Conservation (phyloP, 179 eudicot species). For the Amaranthus tricolor region DNA sequence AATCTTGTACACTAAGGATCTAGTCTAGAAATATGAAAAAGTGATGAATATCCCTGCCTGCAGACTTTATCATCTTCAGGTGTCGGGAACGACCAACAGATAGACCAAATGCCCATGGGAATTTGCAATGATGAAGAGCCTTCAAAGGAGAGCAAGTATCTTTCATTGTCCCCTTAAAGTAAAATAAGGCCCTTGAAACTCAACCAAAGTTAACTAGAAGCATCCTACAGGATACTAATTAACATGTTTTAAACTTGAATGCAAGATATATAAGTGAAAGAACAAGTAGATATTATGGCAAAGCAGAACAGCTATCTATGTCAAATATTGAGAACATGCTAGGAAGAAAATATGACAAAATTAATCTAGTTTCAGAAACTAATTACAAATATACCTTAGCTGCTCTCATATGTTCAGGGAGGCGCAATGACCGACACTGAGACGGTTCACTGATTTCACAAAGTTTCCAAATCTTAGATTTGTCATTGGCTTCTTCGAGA, state of each 20-base stretch:
- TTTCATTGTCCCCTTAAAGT: neutral
- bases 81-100: neutral
- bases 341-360: neutral
- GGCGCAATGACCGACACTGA: constrained; percentile 75
- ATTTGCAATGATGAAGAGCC: neutral
- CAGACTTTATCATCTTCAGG: neutral
- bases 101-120: neutral
- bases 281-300: neutral
- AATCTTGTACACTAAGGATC: neutral
- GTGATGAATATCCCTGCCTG: neutral
- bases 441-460: constrained; percentile 76
- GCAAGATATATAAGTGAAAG: neutral
- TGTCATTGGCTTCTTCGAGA: constrained; percentile 72
- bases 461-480: constrained; percentile 88
- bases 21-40: neutral
- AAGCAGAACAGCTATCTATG: neutral
- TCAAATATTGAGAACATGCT: neutral
- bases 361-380: neutral
- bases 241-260: neutral
- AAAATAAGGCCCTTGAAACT: neutral
- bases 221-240: neutral
- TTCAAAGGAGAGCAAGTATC: neutral
- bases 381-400: constrained; percentile 48
- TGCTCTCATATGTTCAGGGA: constrained; percentile 72
- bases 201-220: constrained; percentile 9